Evolutionary conservation across 768 basidiomycete species (phyloP), one percentile per base, ranked within the genome.

Genomic region (Xerocomus potaroensis): DNA sequence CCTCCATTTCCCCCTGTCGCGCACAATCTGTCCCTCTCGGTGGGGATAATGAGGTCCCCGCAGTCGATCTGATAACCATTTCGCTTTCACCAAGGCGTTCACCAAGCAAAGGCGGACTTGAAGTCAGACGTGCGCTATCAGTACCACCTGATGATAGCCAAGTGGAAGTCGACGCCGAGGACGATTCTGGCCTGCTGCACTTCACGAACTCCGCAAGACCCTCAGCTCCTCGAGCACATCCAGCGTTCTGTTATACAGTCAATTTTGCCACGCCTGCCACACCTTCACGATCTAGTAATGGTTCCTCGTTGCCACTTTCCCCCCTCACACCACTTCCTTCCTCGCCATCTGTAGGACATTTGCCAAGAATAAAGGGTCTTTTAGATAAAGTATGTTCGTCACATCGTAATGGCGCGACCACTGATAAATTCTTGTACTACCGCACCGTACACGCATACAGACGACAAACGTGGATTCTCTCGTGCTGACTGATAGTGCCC

Each of bases 301-400:
- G 39, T 24, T 15, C 43, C 2, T 15, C 48, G 14, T 55, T 61
- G 4, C 63, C 70, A 9, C 58, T 69, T 48, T 75, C 74, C 1
- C 73, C 73, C 15, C 64, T 82, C 29, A 79, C 80, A 7, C 79
- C 80, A 7, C 55, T 78, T 27, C 72, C 77, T 6, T 69, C 73
- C 49, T 77, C 79, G 1, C 78, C 78, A 5, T 56, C 58, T 23
- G 16, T 29, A 3, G 53, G 41, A 40, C 19, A 18, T 30, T 36
- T 45, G 7, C 54, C 51, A 18, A 39, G 26, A 16, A 52, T 53
- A 36, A 52, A 38, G 30, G 38, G 22, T 36, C 35, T 64, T 29
- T 22, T 57, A 11, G 21, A 45, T 8, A 49, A 59, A 31, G 63
- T 66, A 50, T 15, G 60, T 48, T 11, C n/a, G n/a, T 18, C 32